Percentiles rank a stretch among this genome's conserved stretches.
Conservation (phyloP, 352 stramenopile species). For the Phytophthora quininea region DNA sequence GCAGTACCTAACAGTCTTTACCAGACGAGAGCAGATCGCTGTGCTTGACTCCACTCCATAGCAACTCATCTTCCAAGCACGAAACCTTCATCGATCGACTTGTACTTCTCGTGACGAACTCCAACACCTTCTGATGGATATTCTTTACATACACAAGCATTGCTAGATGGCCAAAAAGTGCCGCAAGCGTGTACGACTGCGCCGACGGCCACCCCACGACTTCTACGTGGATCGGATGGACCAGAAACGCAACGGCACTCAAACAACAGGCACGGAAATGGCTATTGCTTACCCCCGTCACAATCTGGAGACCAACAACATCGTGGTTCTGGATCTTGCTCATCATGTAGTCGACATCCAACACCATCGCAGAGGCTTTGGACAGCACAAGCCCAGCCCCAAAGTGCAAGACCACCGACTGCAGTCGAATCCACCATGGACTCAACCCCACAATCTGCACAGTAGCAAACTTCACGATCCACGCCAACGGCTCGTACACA, state of each 20-base stretch:
- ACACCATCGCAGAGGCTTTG: slow-evolving; percentile 21
- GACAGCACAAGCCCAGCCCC: slow-evolving; percentile 28
- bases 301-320: slow-evolving; percentile 1
- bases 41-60: background rate
- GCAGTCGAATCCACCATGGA: slow-evolving; percentile 44
- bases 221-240: slow-evolving; percentile 68
- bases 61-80: background rate
- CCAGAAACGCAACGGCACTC: slow-evolving; percentile 43
- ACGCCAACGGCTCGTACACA: slow-evolving; percentile 64
- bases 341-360: slow-evolving; percentile 29
- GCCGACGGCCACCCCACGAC: slow-evolving; percentile 70
- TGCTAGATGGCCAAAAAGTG: slow-evolving; percentile 47
- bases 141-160: slow-evolving; percentile 30
- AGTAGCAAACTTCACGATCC: slow-evolving; percentile 58
- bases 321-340: background rate
- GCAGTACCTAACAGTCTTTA: slow-evolving; percentile 1
- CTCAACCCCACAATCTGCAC: slow-evolving; percentile 31
- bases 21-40: slow-evolving; percentile 14
- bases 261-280: slow-evolving; percentile 37
- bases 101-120: background rate
- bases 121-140: slow-evolving; percentile 6
- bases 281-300: background rate
- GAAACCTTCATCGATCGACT: background rate
- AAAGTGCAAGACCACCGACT: slow-evolving; percentile 51
- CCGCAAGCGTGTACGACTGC: slow-evolving; percentile 60